Conservation (phyloP, 495 filamentous ascomycete genomes). For the Neurospora africana region DNA sequence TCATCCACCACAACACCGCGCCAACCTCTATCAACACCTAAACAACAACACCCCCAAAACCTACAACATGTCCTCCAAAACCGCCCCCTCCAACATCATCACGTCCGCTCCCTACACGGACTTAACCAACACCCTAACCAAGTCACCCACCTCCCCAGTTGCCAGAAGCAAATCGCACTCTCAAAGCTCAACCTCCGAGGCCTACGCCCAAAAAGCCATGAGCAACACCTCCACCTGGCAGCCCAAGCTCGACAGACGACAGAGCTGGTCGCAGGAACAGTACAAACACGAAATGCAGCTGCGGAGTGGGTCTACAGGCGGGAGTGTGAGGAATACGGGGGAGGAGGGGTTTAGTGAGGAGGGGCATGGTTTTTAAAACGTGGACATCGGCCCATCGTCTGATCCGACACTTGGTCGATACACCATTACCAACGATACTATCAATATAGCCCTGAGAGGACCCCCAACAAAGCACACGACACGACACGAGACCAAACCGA, state of each 20-base stretch:
- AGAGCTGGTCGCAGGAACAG: constrained; percentile 39
- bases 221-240: constrained; percentile 28
- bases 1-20: background rate
- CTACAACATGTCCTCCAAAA: background rate
- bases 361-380: background rate
- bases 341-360: constrained; percentile 25
- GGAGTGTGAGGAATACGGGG: background rate
- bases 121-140: background rate
- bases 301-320: constrained; percentile 10
- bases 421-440: too few relatives aligned
- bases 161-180: background rate
- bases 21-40: background rate
- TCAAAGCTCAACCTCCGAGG: background rate
- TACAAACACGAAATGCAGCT: constrained; percentile 30
- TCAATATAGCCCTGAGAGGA: too few relatives aligned
- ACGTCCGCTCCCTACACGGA: background rate
- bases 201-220: constrained; percentile 28
- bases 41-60: background rate
- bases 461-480: too few relatives aligned
- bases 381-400: too few relatives aligned
- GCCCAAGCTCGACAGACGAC: constrained; percentile 29
- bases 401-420: too few relatives aligned
- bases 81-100: background rate
- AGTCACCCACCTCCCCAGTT: constrained; percentile 2
- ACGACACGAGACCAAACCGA: background rate